Percentiles rank a stretch among this genome's conserved stretches.
phyloP scores from a whole-genome alignment of 306 rosid species.

The Trifolium fragiferum region DNA sequence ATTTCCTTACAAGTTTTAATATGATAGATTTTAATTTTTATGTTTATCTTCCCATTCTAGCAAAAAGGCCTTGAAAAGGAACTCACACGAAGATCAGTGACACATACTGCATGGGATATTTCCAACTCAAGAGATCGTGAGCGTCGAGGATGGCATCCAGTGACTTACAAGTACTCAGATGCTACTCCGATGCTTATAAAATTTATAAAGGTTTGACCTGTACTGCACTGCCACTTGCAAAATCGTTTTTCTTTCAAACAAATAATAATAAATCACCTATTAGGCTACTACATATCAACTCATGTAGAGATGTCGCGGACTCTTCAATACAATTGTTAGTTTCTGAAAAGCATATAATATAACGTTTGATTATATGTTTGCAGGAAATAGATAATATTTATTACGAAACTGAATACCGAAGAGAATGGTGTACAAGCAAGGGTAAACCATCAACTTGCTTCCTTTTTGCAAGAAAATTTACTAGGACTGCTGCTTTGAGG shows the following conservation, averaged over 20 bases:
- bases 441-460: slow-evolving; percentile 90
- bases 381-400: slow-evolving; percentile 91
- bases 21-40: neutral
- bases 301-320: too few species aligned
- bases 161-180: slow-evolving; percentile 90
- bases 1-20: slow-evolving; percentile 18
- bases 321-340: slow-evolving; percentile 1
- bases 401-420: slow-evolving; percentile 90
- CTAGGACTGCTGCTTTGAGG: slow-evolving; percentile 90
- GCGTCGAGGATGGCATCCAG: slow-evolving; percentile 98
- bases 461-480: slow-evolving; percentile 93
- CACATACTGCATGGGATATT: slow-evolving; percentile 93
- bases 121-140: slow-evolving; percentile 68
- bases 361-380: slow-evolving; percentile 37
- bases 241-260: too few species aligned
- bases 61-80: slow-evolving; percentile 84
- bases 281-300: too few species aligned
- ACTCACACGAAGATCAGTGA: slow-evolving; percentile 80
- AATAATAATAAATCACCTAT: too few species aligned
- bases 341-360: neutral
- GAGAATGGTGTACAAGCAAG: slow-evolving; percentile 95
- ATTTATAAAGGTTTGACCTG: slow-evolving; percentile 71
- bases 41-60: slow-evolving; percentile 53
- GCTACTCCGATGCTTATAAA: slow-evolving; percentile 82
- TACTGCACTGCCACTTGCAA: slow-evolving; percentile 26